Evolutionary conservation across 495 filamentous ascomycete genomes (phyloP).

Genomic region (Podospora pseudocomata): DNA sequence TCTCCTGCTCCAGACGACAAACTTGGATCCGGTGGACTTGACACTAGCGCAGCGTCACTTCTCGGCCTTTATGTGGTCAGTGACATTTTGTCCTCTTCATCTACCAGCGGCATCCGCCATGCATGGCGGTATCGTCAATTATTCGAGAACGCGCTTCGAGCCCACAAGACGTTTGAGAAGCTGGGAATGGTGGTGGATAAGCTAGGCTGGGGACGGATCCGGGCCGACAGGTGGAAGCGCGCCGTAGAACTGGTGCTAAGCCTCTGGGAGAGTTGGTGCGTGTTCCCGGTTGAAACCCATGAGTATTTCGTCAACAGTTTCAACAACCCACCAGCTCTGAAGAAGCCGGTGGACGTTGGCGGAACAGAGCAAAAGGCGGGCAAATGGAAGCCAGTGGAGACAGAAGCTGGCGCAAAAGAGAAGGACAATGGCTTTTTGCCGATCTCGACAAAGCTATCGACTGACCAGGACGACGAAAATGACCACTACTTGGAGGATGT

Average conservation of each 20-base stretch:
- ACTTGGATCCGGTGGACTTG: constrained; percentile 38
- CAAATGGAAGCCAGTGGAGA: constrained; percentile 71
- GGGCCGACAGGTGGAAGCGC: constrained; percentile 86
- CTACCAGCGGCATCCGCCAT: constrained; percentile 76
- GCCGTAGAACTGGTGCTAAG: constrained; percentile 69
- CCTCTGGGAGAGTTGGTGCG: constrained; percentile 86
- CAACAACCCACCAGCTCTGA: constrained; percentile 64
- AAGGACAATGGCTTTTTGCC: constrained; percentile 37
- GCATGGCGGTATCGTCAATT: constrained; percentile 88
- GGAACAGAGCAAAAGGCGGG: constrained; percentile 54
- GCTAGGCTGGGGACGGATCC: constrained; percentile 75
- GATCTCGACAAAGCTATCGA: constrained; percentile 23
- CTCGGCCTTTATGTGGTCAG: constrained; percentile 83
- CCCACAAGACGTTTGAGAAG: constrained; percentile 71
- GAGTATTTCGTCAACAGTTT: constrained; percentile 71
- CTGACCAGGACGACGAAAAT: constrained; percentile 15
- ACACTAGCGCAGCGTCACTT: constrained; percentile 69
- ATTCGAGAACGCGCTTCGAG: constrained; percentile 71
- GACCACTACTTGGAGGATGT: constrained; percentile 32
- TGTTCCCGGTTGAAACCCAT: constrained; percentile 73
- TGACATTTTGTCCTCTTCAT: constrained; percentile 82
- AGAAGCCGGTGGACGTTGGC: constrained; percentile 43
- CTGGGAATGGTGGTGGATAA: constrained; percentile 75
- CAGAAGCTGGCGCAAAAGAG: constrained; percentile 38
- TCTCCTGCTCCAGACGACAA: constrained; percentile 41